Evolutionary conservation across 371 early-diverging fungal genomes (phyloP), one percentile per base, ranked within the genome.

Genomic region (Rhizopus arrhizus): DNA sequence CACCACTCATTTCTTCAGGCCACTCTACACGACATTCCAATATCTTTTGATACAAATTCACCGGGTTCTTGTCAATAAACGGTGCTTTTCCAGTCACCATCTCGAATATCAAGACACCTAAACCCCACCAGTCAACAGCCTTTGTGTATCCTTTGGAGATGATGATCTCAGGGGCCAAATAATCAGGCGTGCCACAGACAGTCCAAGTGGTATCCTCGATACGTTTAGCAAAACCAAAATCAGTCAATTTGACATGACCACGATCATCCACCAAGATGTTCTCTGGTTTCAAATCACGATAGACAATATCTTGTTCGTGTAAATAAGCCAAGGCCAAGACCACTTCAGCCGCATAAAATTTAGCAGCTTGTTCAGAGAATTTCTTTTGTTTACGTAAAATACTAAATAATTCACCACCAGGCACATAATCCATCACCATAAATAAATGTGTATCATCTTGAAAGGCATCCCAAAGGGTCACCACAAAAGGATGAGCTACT

Each of bases 61-160:
- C 87, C 6, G 91, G 91, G 42, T 95, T 95, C 66, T 97, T 95
- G 70, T 96, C 98, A 66, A 90, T 90, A 78, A 97, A 98, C 8
- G 99, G 99, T 22, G 98, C 82, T 65, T 87, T 84, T 64, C 98
- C 99, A 13, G 83, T 88, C 42, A 92, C 72, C 88, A 95, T 93
- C 78, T 99, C 99, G 73, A 91, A 99, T 47, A 99, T 90, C 41
- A 99, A 80, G 40, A 99, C 88, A 13, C 99, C 99, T 28, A 99
- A 78, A 5, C 98, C 92, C 95, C 97, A 99, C 95, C 96, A 97
- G 77, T 99, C 99, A 5, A 97, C 99, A 4, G 96, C 92, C 70
- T 92, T 91, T 32, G 95, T 95, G 70, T 99, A 97, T 41, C 95
- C 98, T 77, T 94, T 91, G 56, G 93, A 91, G 62, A 91, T 89